Percentiles rank a stretch among this genome's conserved stretches.
Conservation (phyloP, 306 rosid genomes). For the Vigna reflexopilosa region DNA sequence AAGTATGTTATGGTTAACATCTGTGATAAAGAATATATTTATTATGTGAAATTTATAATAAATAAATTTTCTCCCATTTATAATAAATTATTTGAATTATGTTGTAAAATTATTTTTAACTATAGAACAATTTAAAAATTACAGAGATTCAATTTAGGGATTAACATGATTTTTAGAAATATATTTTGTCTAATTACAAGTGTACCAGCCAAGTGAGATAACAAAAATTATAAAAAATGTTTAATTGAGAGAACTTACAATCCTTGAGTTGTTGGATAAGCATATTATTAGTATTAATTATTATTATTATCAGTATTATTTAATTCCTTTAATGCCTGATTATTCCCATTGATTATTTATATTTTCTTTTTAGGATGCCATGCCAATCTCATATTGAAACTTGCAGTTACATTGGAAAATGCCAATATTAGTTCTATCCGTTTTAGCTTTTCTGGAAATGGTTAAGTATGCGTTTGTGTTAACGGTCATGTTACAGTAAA, state of each 20-base stretch:
- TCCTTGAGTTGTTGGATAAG: not conserved
- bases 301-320: too few relatives aligned
- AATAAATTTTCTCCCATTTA: not conserved
- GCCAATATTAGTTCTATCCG: conserved; percentile 44
- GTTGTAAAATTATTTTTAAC: not conserved
- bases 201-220: not conserved
- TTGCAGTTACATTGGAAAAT: conserved; percentile 40
- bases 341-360: conserved; percentile 6
- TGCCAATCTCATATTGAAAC: too few relatives aligned
- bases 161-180: not conserved
- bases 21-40: not conserved
- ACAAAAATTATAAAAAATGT: not conserved
- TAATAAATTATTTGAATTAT: not conserved
- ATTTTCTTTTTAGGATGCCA: not conserved
- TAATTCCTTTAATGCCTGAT: not conserved
- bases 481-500: too few relatives aligned
- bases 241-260: not conserved
- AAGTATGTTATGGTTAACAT: not conserved
- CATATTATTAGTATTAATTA: not conserved
- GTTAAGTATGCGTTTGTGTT: too few relatives aligned
- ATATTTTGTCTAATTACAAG: not conserved
- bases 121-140: not conserved
- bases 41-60: not conserved
- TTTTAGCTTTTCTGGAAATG: too few relatives aligned
- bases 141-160: too few relatives aligned